These are phyloP conservation scores for Diaporthe destruens DNA, from an alignment of 2,329 filamentous ascomycete species.

Conservation along the genomic window DNA sequence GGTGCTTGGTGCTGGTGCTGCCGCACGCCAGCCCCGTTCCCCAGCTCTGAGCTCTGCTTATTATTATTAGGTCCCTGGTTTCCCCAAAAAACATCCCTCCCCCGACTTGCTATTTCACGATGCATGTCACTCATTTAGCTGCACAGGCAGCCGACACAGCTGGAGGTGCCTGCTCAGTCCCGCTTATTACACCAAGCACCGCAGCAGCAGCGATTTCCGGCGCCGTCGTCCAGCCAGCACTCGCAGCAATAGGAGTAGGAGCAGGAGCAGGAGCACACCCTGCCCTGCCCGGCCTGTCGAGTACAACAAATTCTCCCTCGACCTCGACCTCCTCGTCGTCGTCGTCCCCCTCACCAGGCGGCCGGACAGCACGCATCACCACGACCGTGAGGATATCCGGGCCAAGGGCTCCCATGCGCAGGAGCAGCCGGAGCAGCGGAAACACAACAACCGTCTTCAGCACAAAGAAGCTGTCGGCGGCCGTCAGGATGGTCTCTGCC, in stretches of 20 bases:
- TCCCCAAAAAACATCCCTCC: neutral
- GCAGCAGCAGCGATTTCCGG: conserved; percentile 2
- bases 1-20: too few species aligned
- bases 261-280: neutral
- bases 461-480: conserved; percentile 41
- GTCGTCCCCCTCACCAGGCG: neutral
- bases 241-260: neutral
- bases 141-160: conserved; percentile 38
- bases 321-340: neutral
- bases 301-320: neutral
- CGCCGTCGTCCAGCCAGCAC: neutral
- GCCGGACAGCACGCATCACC: conserved; percentile 35
- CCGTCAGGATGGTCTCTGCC: conserved; percentile 41
- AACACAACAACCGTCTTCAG: conserved; percentile 38
- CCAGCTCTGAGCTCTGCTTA: too few species aligned
- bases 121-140: conserved; percentile 39
- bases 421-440: conserved; percentile 36
- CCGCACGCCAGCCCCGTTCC: conserved; percentile 28
- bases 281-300: neutral
- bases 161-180: conserved; percentile 21
- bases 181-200: neutral
- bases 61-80: conserved; percentile 27
- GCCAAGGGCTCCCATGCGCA: conserved; percentile 37
- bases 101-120: conserved; percentile 32
- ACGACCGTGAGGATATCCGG: conserved; percentile 40